Percentiles rank a stretch among this genome's conserved stretches.
These are phyloP conservation scores for Backusella morwellensis DNA, from an alignment of 192 early-diverging fungal species.

Conservation along the genomic window DNA sequence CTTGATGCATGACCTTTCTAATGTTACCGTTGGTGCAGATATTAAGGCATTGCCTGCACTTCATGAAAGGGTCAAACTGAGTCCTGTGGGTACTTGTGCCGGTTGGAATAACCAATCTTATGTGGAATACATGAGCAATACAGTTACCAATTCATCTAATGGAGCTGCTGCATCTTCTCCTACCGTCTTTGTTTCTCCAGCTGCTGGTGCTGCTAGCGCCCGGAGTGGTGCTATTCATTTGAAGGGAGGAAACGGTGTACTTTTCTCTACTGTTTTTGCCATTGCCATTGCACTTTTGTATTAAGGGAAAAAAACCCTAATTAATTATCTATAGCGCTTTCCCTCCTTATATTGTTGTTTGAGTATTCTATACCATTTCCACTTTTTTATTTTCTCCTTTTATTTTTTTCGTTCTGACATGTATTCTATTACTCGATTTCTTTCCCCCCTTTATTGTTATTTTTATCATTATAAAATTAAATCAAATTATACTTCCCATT, in stretches of 20 bases:
- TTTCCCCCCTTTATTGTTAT: not conserved
- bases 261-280: not conserved
- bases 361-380: not conserved
- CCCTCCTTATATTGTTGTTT: not conserved
- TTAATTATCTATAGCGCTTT: not conserved
- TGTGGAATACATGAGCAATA: constrained; percentile 4
- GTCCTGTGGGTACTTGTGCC: constrained; percentile 28
- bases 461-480: not conserved
- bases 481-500: not conserved
- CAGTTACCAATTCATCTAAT: not conserved
- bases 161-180: constrained; percentile 2
- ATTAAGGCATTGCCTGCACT: constrained; percentile 33
- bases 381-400: not conserved
- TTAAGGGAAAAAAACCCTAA: not conserved
- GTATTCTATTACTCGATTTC: not conserved
- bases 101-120: constrained; percentile 24
- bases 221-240: not conserved
- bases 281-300: not conserved
- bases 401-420: not conserved
- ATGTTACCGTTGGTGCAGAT: constrained; percentile 42
- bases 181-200: not conserved
- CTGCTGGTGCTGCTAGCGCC: not conserved
- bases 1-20: constrained; percentile 49
- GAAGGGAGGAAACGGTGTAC: not conserved
- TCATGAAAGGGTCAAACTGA: constrained; percentile 26